phyloP scores from a whole-genome alignment of 139 green algal species.

The Closterium sp. region DNA sequence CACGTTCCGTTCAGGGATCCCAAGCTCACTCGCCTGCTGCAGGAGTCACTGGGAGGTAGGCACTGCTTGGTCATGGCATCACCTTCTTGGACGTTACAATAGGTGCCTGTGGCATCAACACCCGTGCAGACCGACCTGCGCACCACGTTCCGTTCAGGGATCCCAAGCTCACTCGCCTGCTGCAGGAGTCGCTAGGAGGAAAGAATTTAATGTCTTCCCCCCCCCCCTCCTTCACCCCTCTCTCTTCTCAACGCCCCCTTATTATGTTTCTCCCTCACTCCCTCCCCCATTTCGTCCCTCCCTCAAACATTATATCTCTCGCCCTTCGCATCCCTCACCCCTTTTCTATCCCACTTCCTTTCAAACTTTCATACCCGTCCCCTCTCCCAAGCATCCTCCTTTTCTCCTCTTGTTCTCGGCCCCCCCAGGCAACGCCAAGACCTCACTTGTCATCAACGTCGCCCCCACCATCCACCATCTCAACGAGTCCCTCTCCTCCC shows the following conservation, averaged over 20 bases:
- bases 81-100: too few relatives aligned
- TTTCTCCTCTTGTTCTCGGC: too few relatives aligned
- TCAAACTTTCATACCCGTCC: neutral
- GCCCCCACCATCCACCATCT: slow-evolving; percentile 24
- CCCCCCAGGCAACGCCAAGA: slow-evolving; percentile 42
- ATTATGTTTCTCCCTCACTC: too few relatives aligned
- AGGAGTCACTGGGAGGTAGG: slow-evolving; percentile 51
- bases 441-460: slow-evolving; percentile 34
- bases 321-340: too few relatives aligned
- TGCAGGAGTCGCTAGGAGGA: slow-evolving; percentile 57
- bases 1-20: slow-evolving; percentile 93
- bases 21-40: slow-evolving; percentile 83
- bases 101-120: slow-evolving; percentile 12
- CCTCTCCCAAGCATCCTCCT: too few relatives aligned
- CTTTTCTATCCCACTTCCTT: neutral
- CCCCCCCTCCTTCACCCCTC: too few relatives aligned
- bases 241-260: too few relatives aligned
- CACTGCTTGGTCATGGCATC: too few relatives aligned
- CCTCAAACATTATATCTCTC: too few relatives aligned
- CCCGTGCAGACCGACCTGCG: slow-evolving; percentile 17
- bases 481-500: slow-evolving; percentile 75
- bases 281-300: too few relatives aligned
- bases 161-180: slow-evolving; percentile 86
- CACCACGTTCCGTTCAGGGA: slow-evolving; percentile 89
- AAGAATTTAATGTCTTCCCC: too few relatives aligned